Percentiles rank a stretch among this genome's conserved stretches.
phyloP scores from a whole-genome alignment of 768 basidiomycete species.

The Mycena crocata region DNA sequence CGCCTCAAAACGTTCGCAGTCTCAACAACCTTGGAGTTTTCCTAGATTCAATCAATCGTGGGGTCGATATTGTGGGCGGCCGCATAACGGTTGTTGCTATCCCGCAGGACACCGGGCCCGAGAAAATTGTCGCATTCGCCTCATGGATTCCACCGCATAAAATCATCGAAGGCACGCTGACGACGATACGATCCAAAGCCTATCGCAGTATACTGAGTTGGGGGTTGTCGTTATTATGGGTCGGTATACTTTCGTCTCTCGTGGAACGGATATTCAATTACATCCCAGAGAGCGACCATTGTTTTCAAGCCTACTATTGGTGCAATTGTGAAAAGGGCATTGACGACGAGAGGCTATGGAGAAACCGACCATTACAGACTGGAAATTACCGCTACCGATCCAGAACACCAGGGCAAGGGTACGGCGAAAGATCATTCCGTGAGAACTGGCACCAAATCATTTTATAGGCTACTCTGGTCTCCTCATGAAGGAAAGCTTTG shows the following conservation, averaged over 20 bases:
- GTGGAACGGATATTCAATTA: background rate
- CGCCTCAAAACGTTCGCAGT: background rate
- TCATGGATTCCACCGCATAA: conserved; percentile 23
- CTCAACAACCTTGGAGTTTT: conserved; percentile 19
- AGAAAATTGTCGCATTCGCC: conserved; percentile 16
- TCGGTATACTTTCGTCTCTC: background rate
- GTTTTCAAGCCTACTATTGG: conserved; percentile 18
- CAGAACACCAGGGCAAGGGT: conserved; percentile 21
- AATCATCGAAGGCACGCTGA: conserved; percentile 17
- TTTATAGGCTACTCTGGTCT: conserved; percentile 6
- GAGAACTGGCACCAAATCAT: background rate
- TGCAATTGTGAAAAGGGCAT: conserved; percentile 9
- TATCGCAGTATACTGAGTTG: conserved; percentile 5
- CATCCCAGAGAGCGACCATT: background rate
- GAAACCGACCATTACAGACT: conserved; percentile 20
- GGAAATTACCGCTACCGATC: conserved; percentile 26
- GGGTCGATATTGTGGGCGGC: conserved; percentile 11
- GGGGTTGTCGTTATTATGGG: conserved; percentile 10
- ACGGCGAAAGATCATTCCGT: no score
- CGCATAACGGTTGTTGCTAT: conserved; percentile 12
- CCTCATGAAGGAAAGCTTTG: conserved; percentile 17
- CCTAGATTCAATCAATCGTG: conserved; percentile 17
- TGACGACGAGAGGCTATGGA: conserved; percentile 4
- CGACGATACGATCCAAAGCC: background rate
- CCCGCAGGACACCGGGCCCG: conserved; percentile 1